A percentile compares a stretch with the other conserved stretches of the same genome.
Evolutionary conservation across 306 rosid species (phyloP).

Genomic region (Dryas alaskensis): DNA sequence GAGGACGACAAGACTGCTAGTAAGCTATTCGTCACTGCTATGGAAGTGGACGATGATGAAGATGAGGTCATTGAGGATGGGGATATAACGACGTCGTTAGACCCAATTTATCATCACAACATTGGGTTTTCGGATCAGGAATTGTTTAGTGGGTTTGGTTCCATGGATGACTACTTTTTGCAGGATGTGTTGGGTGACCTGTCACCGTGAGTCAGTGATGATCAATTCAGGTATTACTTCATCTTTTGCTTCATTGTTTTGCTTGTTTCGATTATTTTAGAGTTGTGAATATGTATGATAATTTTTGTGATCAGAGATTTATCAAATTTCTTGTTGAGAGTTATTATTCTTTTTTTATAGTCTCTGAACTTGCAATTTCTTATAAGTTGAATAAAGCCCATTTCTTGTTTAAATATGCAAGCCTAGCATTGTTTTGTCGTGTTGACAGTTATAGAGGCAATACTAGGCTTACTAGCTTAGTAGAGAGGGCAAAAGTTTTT

Average conservation of each 20-base stretch:
- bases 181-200: conserved; percentile 33
- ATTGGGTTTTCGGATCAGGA: conserved; percentile 35
- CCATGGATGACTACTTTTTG: conserved; percentile 33
- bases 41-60: conserved; percentile 29
- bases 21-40: background rate
- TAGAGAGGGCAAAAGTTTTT: too few relatives aligned
- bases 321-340: background rate
- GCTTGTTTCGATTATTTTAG: background rate
- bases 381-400: too few relatives aligned
- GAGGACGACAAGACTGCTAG: conserved; percentile 38
- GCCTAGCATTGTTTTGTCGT: too few relatives aligned
- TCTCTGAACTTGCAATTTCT: too few relatives aligned
- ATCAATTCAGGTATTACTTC: background rate
- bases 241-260: background rate
- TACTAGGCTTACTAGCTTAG: too few relatives aligned
- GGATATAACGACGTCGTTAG: background rate
- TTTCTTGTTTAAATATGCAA: too few relatives aligned
- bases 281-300: background rate
- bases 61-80: conserved; percentile 3
- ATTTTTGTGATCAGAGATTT: background rate
- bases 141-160: conserved; percentile 47
- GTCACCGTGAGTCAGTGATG: background rate
- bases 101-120: conserved; percentile 14
- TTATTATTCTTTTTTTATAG: background rate
- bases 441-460: too few relatives aligned